Evolutionary conservation across 2,329 filamentous ascomycete species (phyloP).

Genomic region (Cryoendolithus antarcticus): DNA sequence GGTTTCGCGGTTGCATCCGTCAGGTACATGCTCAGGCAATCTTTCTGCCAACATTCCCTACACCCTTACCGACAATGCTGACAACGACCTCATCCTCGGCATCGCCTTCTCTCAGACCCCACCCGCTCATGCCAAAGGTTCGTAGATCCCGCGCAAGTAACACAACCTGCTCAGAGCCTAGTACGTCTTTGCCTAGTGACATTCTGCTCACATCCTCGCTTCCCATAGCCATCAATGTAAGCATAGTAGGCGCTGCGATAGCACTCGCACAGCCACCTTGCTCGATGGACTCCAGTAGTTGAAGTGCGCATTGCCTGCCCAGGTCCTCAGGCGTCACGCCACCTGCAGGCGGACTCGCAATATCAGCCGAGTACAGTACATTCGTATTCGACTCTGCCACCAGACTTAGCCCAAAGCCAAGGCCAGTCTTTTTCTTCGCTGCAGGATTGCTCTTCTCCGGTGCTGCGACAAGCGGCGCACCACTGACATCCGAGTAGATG

Average conservation of each 20-base stretch:
- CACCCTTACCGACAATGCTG: conserved; percentile 82
- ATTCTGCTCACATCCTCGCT: conserved; percentile 87
- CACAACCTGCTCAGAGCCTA: conserved; percentile 70
- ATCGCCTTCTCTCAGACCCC: conserved; percentile 67
- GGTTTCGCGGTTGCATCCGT: too few relatives aligned
- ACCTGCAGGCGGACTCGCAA: conserved; percentile 59
- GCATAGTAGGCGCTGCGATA: conserved; percentile 58
- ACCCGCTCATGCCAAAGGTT: conserved; percentile 79
- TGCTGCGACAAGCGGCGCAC: conserved; percentile 49
- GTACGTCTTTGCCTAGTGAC: conserved; percentile 65
- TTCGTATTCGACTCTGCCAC: conserved; percentile 88
- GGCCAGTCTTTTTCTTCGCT: conserved; percentile 51
- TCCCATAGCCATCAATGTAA: conserved; percentile 95
- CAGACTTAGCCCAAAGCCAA: conserved; percentile 82
- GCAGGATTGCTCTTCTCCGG: conserved; percentile 54
- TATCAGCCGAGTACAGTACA: conserved; percentile 78
- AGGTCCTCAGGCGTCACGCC: conserved; percentile 83
- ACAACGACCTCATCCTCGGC: conserved; percentile 63
- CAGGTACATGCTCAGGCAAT: conserved; percentile 39
- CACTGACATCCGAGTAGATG: conserved; percentile 59
- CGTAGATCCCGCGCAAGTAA: conserved; percentile 72
- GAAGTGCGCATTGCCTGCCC: conserved; percentile 75
- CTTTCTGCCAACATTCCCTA: conserved; percentile 91
- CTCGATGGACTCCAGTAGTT: conserved; percentile 71
- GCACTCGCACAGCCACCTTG: conserved; percentile 70